Evolutionary conservation across 2,329 filamentous ascomycete species (phyloP).

Genomic region (Epichloe sibirici): DNA sequence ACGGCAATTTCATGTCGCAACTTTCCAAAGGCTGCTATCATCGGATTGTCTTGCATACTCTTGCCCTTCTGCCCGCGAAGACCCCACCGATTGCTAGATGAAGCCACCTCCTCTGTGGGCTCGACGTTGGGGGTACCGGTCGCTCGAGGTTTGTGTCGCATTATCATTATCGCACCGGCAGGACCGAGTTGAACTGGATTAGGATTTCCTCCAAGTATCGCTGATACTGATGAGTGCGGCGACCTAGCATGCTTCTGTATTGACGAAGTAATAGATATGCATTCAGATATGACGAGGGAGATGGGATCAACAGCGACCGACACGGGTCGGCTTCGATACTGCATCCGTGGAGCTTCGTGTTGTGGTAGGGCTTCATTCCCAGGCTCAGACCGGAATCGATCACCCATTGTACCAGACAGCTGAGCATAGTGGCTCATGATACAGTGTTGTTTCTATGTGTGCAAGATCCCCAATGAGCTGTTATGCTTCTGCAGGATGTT

Average conservation of each 20-base stretch:
- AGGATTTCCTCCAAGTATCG: conserved; percentile 73
- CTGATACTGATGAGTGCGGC: conserved; percentile 90
- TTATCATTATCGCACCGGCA: conserved; percentile 28
- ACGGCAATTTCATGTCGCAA: conserved; percentile 77
- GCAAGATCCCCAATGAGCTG: neutral
- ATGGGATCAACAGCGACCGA: conserved; percentile 83
- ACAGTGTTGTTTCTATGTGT: neutral
- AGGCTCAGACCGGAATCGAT: neutral
- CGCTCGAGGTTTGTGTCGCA: conserved; percentile 29
- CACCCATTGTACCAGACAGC: neutral
- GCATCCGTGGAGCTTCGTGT: conserved; percentile 33
- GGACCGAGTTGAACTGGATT: conserved; percentile 43
- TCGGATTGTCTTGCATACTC: conserved; percentile 92
- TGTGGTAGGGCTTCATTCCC: neutral
- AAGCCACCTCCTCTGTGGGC: conserved; percentile 31
- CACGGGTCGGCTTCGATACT: conserved; percentile 49
- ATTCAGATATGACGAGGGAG: conserved; percentile 93
- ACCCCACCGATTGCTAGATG: conserved; percentile 76
- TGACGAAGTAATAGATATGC: conserved; percentile 93
- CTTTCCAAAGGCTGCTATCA: conserved; percentile 89
- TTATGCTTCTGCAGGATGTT: neutral
- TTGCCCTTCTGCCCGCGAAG: conserved; percentile 89
- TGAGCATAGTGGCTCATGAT: conserved; percentile 5
- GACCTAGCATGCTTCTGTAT: conserved; percentile 97
- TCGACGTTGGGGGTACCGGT: conserved; percentile 25